phyloP scores from a whole-genome alignment of 495 filamentous ascomycete genomes.

The Penicillium canariense region DNA sequence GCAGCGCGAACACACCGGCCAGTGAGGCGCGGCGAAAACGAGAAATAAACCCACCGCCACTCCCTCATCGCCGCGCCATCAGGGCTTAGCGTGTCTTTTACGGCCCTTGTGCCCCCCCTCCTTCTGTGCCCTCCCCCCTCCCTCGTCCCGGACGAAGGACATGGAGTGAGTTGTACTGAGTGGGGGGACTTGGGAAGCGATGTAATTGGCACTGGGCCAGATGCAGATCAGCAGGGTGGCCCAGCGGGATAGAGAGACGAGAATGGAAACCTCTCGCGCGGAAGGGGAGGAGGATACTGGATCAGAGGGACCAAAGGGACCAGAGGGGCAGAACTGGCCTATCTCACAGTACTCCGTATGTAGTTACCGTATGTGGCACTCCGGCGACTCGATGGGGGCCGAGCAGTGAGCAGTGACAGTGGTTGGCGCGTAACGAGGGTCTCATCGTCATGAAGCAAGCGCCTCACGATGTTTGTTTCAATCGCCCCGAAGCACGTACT shows the following conservation, averaged over 20 bases:
- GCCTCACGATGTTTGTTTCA: constrained; percentile 17
- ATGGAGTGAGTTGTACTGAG: neutral
- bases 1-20: constrained; percentile 6
- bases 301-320: neutral
- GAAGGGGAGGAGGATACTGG: neutral
- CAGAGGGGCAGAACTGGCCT: neutral
- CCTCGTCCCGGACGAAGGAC: neutral
- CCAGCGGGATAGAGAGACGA: neutral
- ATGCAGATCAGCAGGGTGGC: constrained; percentile 26
- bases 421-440: constrained; percentile 4
- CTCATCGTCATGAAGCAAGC: constrained; percentile 6
- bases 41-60: constrained; percentile 7
- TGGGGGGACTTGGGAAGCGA: constrained; percentile 13
- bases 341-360: neutral
- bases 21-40: constrained; percentile 6
- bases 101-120: too few species aligned
- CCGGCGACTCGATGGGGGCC: neutral
- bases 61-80: constrained; percentile 18
- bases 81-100: constrained; percentile 13
- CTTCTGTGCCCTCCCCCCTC: constrained; percentile 4
- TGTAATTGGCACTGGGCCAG: constrained; percentile 14
- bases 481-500: constrained; percentile 11
- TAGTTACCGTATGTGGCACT: neutral
- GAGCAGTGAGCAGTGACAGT: neutral
- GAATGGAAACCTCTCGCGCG: neutral